Percentiles rank a stretch among this genome's conserved stretches.
These are phyloP conservation scores for Termitomyces heimii DNA, from an alignment of 768 basidiomycete species.

Conservation along the genomic window DNA sequence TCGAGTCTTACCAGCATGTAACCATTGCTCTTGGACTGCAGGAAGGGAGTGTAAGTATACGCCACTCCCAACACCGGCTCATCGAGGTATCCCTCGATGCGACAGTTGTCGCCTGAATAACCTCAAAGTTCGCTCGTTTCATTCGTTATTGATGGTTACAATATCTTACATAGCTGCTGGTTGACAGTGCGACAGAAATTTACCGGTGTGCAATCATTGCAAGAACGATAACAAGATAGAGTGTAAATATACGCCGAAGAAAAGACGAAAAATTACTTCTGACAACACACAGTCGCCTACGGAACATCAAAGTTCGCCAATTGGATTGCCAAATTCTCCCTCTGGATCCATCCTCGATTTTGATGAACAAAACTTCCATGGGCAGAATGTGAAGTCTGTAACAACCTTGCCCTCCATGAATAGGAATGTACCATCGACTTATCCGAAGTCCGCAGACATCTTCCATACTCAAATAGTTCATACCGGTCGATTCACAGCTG, in stretches of 20 bases:
- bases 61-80: constrained; percentile 68
- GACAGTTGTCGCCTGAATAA: constrained; percentile 65
- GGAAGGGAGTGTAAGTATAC: constrained; percentile 68
- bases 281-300: constrained; percentile 5
- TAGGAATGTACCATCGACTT: constrained; percentile 14
- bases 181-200: constrained; percentile 61
- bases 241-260: constrained; percentile 73
- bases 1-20: constrained; percentile 63
- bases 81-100: constrained; percentile 69
- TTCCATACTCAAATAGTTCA: constrained; percentile 5
- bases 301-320: constrained; percentile 5
- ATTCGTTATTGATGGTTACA: neutral
- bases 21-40: constrained; percentile 62
- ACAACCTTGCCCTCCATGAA: constrained; percentile 7
- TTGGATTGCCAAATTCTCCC: constrained; percentile 7
- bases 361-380: constrained; percentile 28
- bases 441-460: neutral
- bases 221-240: constrained; percentile 43
- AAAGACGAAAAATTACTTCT: constrained; percentile 48
- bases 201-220: constrained; percentile 69
- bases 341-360: neutral
- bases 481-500: constrained; percentile 27
- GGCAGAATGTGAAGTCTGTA: constrained; percentile 39
- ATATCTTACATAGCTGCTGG: neutral
- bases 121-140: constrained; percentile 45